Conservation (phyloP, 371 early-diverging fungal genomes). For the Actinomortierella wolfii region DNA sequence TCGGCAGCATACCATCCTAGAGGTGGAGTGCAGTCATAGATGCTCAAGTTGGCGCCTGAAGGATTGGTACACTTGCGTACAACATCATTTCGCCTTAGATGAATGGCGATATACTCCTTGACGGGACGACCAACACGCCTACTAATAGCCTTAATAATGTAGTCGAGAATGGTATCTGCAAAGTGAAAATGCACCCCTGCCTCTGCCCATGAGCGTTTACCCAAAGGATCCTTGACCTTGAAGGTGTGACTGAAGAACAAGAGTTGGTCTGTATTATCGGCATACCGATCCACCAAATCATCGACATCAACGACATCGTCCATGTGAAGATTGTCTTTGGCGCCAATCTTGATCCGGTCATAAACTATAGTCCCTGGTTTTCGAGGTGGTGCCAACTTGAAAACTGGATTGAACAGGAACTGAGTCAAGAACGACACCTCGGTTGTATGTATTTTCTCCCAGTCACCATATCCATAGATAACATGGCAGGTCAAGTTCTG, state of each 20-base stretch:
- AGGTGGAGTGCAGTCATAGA: conserved; percentile 14
- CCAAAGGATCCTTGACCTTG: conserved; percentile 30
- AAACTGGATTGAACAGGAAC: conserved; percentile 23
- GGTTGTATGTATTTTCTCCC: conserved; percentile 16
- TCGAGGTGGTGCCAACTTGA: conserved; percentile 26
- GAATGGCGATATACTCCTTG: conserved; percentile 26
- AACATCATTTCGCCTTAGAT: conserved; percentile 34
- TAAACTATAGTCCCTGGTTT: conserved; percentile 7
- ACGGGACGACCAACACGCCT: conserved; percentile 17
- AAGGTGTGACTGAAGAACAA: conserved; percentile 34
- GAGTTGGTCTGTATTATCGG: conserved; percentile 9
- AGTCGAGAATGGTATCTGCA: conserved; percentile 13
- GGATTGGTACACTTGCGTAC: conserved; percentile 26
- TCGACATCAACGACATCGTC: conserved; percentile 26
- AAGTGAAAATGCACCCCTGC: conserved; percentile 20
- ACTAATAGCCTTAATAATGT: conserved; percentile 7
- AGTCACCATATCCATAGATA: conserved; percentile 32
- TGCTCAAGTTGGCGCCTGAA: too few relatives aligned
- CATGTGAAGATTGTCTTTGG: conserved; percentile 15
- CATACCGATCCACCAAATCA: conserved; percentile 22
- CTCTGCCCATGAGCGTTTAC: conserved; percentile 10
- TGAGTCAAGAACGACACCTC: conserved; percentile 26
- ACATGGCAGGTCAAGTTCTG: conserved; percentile 33
- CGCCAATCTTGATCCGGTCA: conserved; percentile 16
- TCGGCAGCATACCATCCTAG: conserved; percentile 7